Conservation (phyloP, 345 rosid species). For the Lumnitzera racemosa region DNA sequence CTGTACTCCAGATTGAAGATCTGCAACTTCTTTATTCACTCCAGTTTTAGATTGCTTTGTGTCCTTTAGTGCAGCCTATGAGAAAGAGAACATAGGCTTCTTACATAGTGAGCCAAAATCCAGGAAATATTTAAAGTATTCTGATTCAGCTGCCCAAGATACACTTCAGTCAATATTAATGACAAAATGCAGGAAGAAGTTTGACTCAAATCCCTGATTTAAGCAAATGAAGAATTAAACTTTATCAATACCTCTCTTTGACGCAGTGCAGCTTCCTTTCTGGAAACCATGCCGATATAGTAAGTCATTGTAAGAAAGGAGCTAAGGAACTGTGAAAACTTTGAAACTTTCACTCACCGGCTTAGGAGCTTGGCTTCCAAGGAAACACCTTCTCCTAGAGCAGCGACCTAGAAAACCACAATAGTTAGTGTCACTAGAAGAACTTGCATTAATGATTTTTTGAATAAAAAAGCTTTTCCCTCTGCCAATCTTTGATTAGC, state of each 20-base stretch:
- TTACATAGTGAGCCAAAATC: no score
- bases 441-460: neutral
- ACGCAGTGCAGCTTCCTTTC: constrained; percentile 95
- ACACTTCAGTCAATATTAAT: neutral
- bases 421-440: neutral
- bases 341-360: constrained; percentile 35
- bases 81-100: neutral
- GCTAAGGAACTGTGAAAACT: no score
- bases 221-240: neutral
- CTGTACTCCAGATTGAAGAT: constrained; percentile 72
- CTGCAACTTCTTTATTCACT: constrained; percentile 51
- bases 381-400: constrained; percentile 95
- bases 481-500: neutral
- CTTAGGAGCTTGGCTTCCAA: constrained; percentile 90
- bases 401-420: constrained; percentile 53
- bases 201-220: neutral
- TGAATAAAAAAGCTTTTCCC: neutral
- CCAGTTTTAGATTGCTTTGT: constrained; percentile 56
- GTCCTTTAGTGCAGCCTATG: constrained; percentile 88
- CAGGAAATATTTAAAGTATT: neutral
- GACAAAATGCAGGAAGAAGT: neutral
- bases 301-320: constrained; percentile 1
- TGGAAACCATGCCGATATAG: constrained; percentile 25
- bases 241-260: constrained; percentile 72
- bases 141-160: neutral